phyloP scores from a whole-genome alignment of 2,329 filamentous ascomycete genomes.

The Scedosporium boydii region DNA sequence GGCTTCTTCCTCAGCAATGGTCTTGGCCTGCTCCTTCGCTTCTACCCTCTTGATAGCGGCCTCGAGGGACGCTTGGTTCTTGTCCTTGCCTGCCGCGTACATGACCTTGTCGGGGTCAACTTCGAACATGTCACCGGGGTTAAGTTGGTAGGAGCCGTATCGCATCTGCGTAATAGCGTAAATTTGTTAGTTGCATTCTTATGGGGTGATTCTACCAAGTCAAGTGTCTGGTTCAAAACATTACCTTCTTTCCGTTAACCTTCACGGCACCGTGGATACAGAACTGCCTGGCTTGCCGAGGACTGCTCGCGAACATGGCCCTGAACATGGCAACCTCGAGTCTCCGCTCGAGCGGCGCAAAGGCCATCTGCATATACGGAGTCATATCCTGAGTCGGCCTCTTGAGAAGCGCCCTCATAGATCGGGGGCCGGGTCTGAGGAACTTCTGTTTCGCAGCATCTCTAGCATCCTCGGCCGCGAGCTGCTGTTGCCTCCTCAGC shows the following conservation, averaged over 20 bases:
- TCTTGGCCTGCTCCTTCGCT: constrained; percentile 12
- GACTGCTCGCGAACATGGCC: constrained; percentile 86
- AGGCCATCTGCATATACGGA: constrained; percentile 95
- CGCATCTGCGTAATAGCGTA: constrained; percentile 54
- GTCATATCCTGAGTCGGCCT: constrained; percentile 40
- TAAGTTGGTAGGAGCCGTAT: constrained; percentile 85
- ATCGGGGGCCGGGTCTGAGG: constrained; percentile 14
- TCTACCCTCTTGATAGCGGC: constrained; percentile 8
- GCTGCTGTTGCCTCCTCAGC: constrained; percentile 8
- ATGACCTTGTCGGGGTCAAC: constrained; percentile 84
- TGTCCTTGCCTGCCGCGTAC: constrained; percentile 72
- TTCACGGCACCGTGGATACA: constrained; percentile 87
- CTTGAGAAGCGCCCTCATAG: constrained; percentile 22
- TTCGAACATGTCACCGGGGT: constrained; percentile 97
- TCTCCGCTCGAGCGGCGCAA: constrained; percentile 80
- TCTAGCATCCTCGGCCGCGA: constrained; percentile 2
- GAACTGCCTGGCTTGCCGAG: constrained; percentile 87
- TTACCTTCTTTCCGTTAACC: constrained; percentile 91
- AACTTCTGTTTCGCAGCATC: constrained; percentile 4
- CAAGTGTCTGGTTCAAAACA: neutral
- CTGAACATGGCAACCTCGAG: constrained; percentile 93
- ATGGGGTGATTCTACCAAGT: no score
- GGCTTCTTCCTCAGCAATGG: constrained; percentile 16
- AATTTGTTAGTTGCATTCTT: neutral
- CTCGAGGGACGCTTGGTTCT: constrained; percentile 29